Evolutionary conservation across 2,329 filamentous ascomycete genomes (phyloP), one percentile per base, ranked within the genome.

Genomic region (Sclerotinia subarctica): DNA sequence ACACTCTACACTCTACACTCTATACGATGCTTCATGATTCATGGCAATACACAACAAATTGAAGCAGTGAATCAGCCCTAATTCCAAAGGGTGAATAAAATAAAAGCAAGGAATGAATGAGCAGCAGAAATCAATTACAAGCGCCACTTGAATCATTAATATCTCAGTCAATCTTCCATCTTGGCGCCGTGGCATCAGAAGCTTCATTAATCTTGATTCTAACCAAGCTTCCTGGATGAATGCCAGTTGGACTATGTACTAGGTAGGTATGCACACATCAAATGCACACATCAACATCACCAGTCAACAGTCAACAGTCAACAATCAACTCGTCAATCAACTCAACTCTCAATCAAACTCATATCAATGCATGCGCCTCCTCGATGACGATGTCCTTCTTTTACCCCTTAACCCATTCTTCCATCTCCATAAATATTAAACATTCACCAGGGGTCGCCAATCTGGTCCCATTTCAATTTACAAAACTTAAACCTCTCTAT

Each of bases 181-280:
- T 58, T 58, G 38, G 56, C 56, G 56, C 24, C 17, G n/a, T 6
- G 8, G 15, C 38, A 46, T 26, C 7, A 13, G 38, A 59, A 44
- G 56, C 38, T 52, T 52, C 38, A 59, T 21, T 42, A 60, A 60
- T 60, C 58, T 60, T 60, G 58, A 60, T 60, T 49, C 1, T 19
- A 24, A 62, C 8, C 29, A 60, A 62, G 59, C 59, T 62, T 38
- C 38, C 35, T 35, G 35, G n/a, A n/a, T n/a, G n/a, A n/a, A n/a
- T n/a, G n/a, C n/a, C n/a, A n/a, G n/a, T n/a, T n/a, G n/a, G n/a
- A n/a, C n/a, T n/a, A n/a, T n/a, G n/a, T n/a, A n/a, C n/a, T n/a
- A n/a, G n/a, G n/a, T n/a, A n/a, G n/a, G n/a, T n/a, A n/a, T n/a
- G n/a, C n/a, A n/a, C n/a, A n/a, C n/a, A n/a, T n/a, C n/a, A n/a